These are phyloP conservation scores for Mimosa pudica DNA, from an alignment of 306 rosid species.

Conservation along the genomic window DNA sequence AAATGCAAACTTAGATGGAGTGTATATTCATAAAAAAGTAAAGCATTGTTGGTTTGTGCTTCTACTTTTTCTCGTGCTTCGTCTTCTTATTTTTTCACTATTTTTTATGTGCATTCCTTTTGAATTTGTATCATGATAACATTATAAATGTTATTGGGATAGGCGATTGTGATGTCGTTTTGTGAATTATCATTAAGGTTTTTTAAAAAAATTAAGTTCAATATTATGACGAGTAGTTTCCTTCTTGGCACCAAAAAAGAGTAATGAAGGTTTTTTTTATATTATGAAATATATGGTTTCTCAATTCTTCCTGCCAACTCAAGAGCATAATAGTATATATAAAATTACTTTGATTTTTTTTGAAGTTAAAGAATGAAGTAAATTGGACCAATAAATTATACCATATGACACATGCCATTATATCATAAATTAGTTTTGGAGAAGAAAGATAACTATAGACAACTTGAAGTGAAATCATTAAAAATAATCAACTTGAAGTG, in stretches of 20 bases:
- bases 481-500: too few species aligned
- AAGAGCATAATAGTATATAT: too few species aligned
- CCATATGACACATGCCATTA: too few species aligned
- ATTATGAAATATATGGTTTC: too few species aligned
- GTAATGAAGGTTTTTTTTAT: neutral
- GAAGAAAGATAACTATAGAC: too few species aligned
- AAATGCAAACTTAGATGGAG: constrained; percentile 40
- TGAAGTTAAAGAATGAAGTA: too few species aligned
- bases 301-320: too few species aligned
- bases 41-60: constrained; percentile 35
- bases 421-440: too few species aligned
- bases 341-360: too few species aligned
- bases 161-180: constrained; percentile 13
- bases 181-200: constrained; percentile 15
- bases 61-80: neutral
- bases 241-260: neutral
- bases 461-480: too few species aligned
- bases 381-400: too few species aligned
- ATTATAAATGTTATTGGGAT: constrained; percentile 16
- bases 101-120: constrained; percentile 31
- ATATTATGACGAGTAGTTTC: neutral
- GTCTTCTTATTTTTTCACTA: neutral
- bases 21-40: constrained; percentile 63
- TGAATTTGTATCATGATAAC: constrained; percentile 34
- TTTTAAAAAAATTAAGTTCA: neutral